Percentiles rank a stretch among this genome's conserved stretches.
Evolutionary conservation across 1,284 basidiomycete genomes (phyloP).

Genomic region (Cryptococcus sp.): DNA sequence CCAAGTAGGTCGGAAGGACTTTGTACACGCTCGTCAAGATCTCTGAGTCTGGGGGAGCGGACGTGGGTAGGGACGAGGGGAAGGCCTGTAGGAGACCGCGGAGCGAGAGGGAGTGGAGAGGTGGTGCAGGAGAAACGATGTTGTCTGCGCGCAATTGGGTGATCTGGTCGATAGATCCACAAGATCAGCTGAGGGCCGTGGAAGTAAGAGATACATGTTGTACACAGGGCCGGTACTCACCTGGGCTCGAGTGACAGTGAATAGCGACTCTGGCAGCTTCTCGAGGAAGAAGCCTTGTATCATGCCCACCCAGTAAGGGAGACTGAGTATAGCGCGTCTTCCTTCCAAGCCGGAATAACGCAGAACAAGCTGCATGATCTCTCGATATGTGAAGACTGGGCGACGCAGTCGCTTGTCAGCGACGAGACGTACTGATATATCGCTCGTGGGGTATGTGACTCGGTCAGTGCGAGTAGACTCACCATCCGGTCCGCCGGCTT

Average conservation of each 20-base stretch:
- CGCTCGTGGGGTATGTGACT: not conserved
- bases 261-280: constrained; percentile 63
- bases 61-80: constrained; percentile 42
- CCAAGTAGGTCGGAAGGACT: constrained; percentile 63
- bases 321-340: constrained; percentile 61
- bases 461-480: constrained; percentile 23
- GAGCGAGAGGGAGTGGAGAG: constrained; percentile 55
- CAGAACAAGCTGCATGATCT: constrained; percentile 66
- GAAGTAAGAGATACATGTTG: not conserved
- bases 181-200: not conserved
- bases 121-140: constrained; percentile 55
- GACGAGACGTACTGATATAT: no score
- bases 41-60: constrained; percentile 23
- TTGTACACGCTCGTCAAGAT: constrained; percentile 59
- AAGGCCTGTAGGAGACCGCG: constrained; percentile 54
- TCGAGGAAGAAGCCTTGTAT: constrained; percentile 66
- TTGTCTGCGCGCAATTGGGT: constrained; percentile 65
- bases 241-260: constrained; percentile 68
- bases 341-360: constrained; percentile 57
- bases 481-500: constrained; percentile 70
- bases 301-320: constrained; percentile 64
- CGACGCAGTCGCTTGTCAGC: not conserved
- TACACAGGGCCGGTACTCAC: constrained; percentile 45
- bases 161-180: constrained; percentile 53
- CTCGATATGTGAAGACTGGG: constrained; percentile 64